These are phyloP conservation scores for Metschnikowia kofuensis DNA, from an alignment of 805 yeast genomes.

Conservation along the genomic window DNA sequence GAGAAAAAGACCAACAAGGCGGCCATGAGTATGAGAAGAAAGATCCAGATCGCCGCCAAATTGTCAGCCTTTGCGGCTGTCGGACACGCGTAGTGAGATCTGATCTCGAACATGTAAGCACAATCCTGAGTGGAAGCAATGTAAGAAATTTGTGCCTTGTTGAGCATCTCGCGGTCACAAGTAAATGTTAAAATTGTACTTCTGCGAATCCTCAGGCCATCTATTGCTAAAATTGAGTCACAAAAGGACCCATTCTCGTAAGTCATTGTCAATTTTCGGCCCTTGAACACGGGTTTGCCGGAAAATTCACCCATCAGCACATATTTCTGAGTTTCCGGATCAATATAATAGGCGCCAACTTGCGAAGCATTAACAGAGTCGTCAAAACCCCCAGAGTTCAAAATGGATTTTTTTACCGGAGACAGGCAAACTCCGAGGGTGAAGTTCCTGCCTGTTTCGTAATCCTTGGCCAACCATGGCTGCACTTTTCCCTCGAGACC, in stretches of 20 bases:
- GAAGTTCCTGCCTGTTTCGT: slow-evolving; percentile 68
- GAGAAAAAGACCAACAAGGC: slow-evolving; percentile 41
- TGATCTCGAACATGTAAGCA: slow-evolving; percentile 77
- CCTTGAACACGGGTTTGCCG: slow-evolving; percentile 63
- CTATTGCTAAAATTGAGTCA: slow-evolving; percentile 33
- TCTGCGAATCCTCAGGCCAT: slow-evolving; percentile 49
- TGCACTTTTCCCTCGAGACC: slow-evolving; percentile 42
- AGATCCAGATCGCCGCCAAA: slow-evolving; percentile 45
- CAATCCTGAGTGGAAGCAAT: slow-evolving; percentile 76
- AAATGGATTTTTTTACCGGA: slow-evolving; percentile 34
- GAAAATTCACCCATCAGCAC: slow-evolving; percentile 62
- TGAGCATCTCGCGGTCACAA: slow-evolving; percentile 72
- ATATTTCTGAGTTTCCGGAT: slow-evolving; percentile 36
- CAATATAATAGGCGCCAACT: slow-evolving; percentile 59
- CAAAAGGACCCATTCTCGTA: slow-evolving; percentile 70
- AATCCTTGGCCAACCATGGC: slow-evolving; percentile 69
- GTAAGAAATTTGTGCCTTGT: slow-evolving; percentile 63
- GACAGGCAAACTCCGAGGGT: slow-evolving; percentile 70
- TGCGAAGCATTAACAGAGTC: slow-evolving; percentile 42
- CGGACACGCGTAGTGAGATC: slow-evolving; percentile 85
- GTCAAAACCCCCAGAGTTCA: slow-evolving; percentile 31
- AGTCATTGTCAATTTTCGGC: slow-evolving; percentile 65
- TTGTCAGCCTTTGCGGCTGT: slow-evolving; percentile 39
- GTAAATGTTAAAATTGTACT: slow-evolving; percentile 68
- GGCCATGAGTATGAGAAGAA: slow-evolving; percentile 47